These are phyloP conservation scores for Metarhizium robertsii DNA, from an alignment of 2,329 filamentous ascomycete species.

Conservation along the genomic window DNA sequence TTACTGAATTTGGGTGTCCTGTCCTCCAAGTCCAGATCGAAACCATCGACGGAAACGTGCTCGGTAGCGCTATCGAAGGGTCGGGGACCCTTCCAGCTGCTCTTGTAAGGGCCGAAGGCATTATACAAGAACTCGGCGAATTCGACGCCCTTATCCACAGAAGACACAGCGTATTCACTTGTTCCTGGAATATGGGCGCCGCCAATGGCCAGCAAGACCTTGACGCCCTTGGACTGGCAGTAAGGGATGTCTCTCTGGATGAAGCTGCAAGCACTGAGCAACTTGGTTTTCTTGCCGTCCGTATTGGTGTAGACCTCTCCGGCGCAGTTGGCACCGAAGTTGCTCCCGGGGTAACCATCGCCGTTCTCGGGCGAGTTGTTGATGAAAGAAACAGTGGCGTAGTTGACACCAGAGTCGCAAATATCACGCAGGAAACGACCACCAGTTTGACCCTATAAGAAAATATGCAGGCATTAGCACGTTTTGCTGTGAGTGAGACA, in stretches of 20 bases:
- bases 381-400: constrained; percentile 29
- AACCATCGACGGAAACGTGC: constrained; percentile 27
- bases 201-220: constrained; percentile 33
- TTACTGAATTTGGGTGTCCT: constrained; percentile 15
- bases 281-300: constrained; percentile 15
- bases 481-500: not conserved
- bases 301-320: constrained; percentile 13
- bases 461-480: constrained; percentile 3
- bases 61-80: constrained; percentile 24
- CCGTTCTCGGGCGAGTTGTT: constrained; percentile 27
- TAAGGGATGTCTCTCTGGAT: constrained; percentile 30
- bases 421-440: constrained; percentile 22
- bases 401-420: constrained; percentile 28
- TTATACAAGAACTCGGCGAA: constrained; percentile 30
- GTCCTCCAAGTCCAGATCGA: constrained; percentile 32
- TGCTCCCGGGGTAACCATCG: constrained; percentile 25
- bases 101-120: constrained; percentile 28
- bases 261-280: constrained; percentile 24
- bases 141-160: constrained; percentile 18
- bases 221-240: constrained; percentile 32
- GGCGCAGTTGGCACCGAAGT: constrained; percentile 31
- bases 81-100: constrained; percentile 22
- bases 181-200: constrained; percentile 17
- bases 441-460: constrained; percentile 24
- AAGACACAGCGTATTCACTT: constrained; percentile 23